Evolutionary conservation across 1,139 yeast genomes (phyloP), one percentile per base, ranked within the genome.

Genomic region (Blastobotrys malaysiensis): DNA sequence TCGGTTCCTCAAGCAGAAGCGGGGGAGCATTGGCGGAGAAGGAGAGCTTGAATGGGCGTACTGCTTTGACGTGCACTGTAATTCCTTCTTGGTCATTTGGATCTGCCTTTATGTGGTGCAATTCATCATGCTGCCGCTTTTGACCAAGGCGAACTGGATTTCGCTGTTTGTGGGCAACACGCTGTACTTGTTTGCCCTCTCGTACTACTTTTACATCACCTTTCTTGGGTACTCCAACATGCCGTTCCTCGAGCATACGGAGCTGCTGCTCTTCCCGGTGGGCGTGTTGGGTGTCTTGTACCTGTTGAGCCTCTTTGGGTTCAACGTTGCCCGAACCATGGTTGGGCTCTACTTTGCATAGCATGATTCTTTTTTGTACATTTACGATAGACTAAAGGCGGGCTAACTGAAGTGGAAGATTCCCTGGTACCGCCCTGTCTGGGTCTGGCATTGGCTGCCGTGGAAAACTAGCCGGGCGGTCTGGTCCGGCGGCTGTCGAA

Each of bases 61-160:
- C 67, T 89, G 97, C 71, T 90, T 90, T 69, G 97, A 90, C 66
- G 84, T 90, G 22, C 97, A 90, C 69, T 89, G 97, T 72, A 90
- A 90, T 69, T 81, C 96, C 39, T 90, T 88, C 64, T 73, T 90
- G 61, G 76, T 87, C 24, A 84, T 90, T 54, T 89, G 96, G 95
- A 77, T 88, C 56, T 72, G 81, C 53, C 75, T 90, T 46, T 90
- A 90, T 67, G 79, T 88, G 61, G 63, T 88, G 27, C 97, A 89
- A 68, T 88, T 88, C 63, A 68, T 88, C 48, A 70, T 89, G 53
- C 73, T 89, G 57, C 97, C 97, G 1, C 65, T 89, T 14, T 73
- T 90, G 46, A 78, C 83, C 51, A 71, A 82, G 62, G 79, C 82
- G 61, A 82, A 79, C 56, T 84, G 91, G 73, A 59, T 87, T 54